phyloP scores from a whole-genome alignment of 2,329 filamentous ascomycete genomes.

The Calonectria honghensis region DNA sequence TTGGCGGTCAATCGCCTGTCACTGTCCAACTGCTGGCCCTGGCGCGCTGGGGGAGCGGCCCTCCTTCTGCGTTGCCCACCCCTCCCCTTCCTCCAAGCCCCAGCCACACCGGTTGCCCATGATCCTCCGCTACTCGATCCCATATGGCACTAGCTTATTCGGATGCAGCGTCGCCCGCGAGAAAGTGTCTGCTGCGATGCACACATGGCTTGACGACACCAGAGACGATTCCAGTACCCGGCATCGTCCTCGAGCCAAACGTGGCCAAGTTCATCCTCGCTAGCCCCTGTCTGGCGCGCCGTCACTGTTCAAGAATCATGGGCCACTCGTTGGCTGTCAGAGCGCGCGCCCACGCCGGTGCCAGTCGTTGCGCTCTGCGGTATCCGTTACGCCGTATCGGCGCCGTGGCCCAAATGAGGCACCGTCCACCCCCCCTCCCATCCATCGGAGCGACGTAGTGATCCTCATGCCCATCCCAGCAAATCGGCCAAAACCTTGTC shows the following conservation, averaged over 20 bases:
- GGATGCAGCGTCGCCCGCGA: conserved; percentile 10
- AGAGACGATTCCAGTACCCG: not conserved
- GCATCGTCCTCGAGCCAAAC: not conserved
- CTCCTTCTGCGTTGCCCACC: not conserved
- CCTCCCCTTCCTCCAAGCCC: conserved; percentile 12
- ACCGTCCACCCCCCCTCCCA: conserved; percentile 18
- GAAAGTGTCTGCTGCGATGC: conserved; percentile 5
- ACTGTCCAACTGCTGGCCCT: conserved; percentile 24
- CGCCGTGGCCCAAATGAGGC: conserved; percentile 24
- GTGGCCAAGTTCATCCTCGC: not conserved
- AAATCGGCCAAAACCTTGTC: conserved; percentile 39
- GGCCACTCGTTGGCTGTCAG: conserved; percentile 2
- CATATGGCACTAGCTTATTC: conserved; percentile 16
- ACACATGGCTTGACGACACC: conserved; percentile 23
- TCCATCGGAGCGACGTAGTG: conserved; percentile 1
- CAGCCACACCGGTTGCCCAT: conserved; percentile 33
- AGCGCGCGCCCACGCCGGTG: not conserved
- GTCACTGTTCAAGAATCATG: conserved; percentile 13
- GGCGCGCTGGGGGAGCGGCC: conserved; percentile 1
- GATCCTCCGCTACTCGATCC: conserved; percentile 31
- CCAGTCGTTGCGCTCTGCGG: not conserved
- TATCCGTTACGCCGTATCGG: conserved; percentile 18
- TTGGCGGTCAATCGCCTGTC: conserved; percentile 21
- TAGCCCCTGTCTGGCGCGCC: conserved; percentile 8
- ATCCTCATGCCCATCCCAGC: conserved; percentile 29